Conservation (phyloP, 176 grass and related monocot genomes). For the Lolium rigidum region DNA sequence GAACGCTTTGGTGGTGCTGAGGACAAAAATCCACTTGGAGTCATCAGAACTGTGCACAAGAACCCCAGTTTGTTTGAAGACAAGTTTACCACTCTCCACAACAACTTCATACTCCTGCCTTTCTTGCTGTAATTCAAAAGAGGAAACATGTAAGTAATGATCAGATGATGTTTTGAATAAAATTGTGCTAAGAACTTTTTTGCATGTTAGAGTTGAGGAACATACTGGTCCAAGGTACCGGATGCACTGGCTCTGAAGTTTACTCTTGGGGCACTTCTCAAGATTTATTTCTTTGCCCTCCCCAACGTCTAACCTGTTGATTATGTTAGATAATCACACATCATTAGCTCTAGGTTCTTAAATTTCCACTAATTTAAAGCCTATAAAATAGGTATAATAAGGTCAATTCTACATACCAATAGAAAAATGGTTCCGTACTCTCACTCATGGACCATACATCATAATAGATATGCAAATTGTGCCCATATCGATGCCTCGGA, state of each 20-base stretch:
- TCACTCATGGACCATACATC: constrained; percentile 84
- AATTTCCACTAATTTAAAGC: neutral
- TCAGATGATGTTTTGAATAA: constrained; percentile 20
- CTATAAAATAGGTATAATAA: neutral
- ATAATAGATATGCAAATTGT: constrained; percentile 92
- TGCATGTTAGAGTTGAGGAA: constrained; percentile 8
- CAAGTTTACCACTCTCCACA: constrained; percentile 64
- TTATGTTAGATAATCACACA: constrained; percentile 16
- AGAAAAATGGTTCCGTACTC: constrained; percentile 93
- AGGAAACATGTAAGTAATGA: constrained; percentile 23
- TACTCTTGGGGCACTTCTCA: constrained; percentile 79
- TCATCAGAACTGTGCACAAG: constrained; percentile 68
- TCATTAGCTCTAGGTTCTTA: constrained; percentile 13
- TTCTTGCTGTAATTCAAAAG: constrained; percentile 67
- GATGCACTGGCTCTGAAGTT: constrained; percentile 90
- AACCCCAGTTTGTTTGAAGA: constrained; percentile 60
- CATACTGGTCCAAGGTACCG: constrained; percentile 92
- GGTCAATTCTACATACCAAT: constrained; percentile 60
- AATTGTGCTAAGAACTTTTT: neutral
- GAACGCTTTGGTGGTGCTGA: constrained; percentile 69
- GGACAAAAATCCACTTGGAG: constrained; percentile 95
- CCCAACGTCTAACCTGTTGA: constrained; percentile 89
- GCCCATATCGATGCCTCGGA: constrained; percentile 94
- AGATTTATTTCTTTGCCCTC: constrained; percentile 95
- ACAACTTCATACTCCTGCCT: constrained; percentile 84